These are phyloP conservation scores for Polysphondylium violaceum DNA, from an alignment of 78 protist species.

Conservation along the genomic window DNA sequence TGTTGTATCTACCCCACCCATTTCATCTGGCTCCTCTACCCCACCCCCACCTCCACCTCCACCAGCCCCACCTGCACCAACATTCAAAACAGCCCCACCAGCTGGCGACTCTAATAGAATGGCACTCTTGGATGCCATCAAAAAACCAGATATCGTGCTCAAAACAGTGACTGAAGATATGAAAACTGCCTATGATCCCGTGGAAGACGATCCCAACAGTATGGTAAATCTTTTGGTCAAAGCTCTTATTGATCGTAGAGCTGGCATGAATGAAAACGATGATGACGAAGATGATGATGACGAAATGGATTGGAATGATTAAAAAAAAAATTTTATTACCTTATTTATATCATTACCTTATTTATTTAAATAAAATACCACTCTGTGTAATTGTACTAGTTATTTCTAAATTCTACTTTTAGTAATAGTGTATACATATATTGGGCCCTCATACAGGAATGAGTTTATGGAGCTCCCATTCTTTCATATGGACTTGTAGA, in stretches of 20 bases:
- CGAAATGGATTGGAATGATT: conserved; percentile 50
- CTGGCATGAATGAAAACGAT: conserved; percentile 61
- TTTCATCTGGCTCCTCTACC: neutral
- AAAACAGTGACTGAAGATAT: conserved; percentile 34
- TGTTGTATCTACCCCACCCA: conserved; percentile 7
- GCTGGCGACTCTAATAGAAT: neutral
- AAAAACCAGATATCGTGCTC: conserved; percentile 30
- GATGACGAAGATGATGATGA: conserved; percentile 62
- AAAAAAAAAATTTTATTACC: neutral
- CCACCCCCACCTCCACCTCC: conserved; percentile 64
- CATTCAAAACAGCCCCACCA: neutral
- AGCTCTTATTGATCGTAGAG: conserved; percentile 64
- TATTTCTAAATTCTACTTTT: too few relatives aligned
- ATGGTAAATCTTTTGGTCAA: conserved; percentile 63
- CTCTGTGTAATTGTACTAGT: too few relatives aligned
- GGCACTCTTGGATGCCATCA: conserved; percentile 47
- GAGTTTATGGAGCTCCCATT: too few relatives aligned
- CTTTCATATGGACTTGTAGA: too few relatives aligned
- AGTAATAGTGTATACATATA: too few relatives aligned
- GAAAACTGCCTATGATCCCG: conserved; percentile 30
- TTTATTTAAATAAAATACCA: too few relatives aligned
- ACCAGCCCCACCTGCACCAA: conserved; percentile 62
- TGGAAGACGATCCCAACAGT: conserved; percentile 15
- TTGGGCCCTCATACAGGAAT: too few relatives aligned
- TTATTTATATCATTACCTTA: too few relatives aligned